These are phyloP conservation scores for Aspergillus sp. DNA, from an alignment of 2,329 filamentous ascomycete genomes.

Conservation along the genomic window DNA sequence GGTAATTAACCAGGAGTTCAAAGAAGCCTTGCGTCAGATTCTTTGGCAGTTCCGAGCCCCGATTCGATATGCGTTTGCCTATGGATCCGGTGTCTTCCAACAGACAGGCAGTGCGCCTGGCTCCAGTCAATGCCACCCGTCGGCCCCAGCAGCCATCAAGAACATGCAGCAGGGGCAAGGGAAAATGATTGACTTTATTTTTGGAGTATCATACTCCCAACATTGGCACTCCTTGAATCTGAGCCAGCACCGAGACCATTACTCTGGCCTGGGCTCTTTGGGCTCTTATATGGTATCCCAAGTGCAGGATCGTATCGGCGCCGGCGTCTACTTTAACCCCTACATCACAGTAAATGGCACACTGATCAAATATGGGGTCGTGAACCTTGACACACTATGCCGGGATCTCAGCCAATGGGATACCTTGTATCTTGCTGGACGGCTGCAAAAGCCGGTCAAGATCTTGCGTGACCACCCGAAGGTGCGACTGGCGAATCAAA, in stretches of 20 bases:
- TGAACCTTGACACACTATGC: slow-evolving; percentile 87
- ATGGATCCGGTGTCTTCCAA: slow-evolving; percentile 93
- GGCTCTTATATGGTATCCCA: slow-evolving; percentile 83
- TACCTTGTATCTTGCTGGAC: slow-evolving; percentile 91
- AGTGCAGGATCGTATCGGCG: slow-evolving; percentile 84
- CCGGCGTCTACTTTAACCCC: slow-evolving; percentile 96
- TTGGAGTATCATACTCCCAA: slow-evolving; percentile 89
- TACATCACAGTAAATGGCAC: slow-evolving; percentile 94
- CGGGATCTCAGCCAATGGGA: slow-evolving; percentile 87
- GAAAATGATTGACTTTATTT: slow-evolving; percentile 99
- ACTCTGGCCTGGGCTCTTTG: slow-evolving; percentile 78
- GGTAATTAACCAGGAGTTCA: slow-evolving; percentile 92
- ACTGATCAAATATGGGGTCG: slow-evolving; percentile 96
- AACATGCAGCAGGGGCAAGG: slow-evolving; percentile 84
- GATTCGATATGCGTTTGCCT: slow-evolving; percentile 94
- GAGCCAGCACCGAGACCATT: slow-evolving; percentile 84
- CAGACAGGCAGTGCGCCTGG: slow-evolving; percentile 59
- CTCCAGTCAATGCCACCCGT: slow-evolving; percentile 64
- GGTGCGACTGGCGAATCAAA: slow-evolving; percentile 91
- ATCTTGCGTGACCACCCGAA: slow-evolving; percentile 91
- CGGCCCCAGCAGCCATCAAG: slow-evolving; percentile 75
- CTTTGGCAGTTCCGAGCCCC: slow-evolving; percentile 90
- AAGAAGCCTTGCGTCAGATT: slow-evolving; percentile 82
- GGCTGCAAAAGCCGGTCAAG: slow-evolving; percentile 96
- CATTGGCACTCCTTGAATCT: slow-evolving; percentile 97